phyloP scores from a whole-genome alignment of 352 stramenopile genomes.

The Phytophthora meadii region DNA sequence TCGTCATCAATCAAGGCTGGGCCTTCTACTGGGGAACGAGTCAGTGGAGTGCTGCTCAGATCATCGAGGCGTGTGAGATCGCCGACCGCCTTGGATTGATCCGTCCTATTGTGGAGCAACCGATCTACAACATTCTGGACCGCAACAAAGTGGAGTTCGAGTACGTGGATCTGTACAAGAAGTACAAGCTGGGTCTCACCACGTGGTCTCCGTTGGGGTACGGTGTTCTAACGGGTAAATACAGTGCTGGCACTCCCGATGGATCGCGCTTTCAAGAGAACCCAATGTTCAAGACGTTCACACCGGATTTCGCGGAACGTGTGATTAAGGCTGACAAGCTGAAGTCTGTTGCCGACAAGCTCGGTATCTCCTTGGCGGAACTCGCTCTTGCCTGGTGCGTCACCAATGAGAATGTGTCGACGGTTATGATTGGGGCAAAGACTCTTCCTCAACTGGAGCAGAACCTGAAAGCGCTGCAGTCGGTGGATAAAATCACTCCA shows the following conservation, averaged over 20 bases:
- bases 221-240: slow-evolving; percentile 75
- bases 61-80: slow-evolving; percentile 51
- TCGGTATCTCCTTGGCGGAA: slow-evolving; percentile 47
- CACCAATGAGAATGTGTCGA: slow-evolving; percentile 59
- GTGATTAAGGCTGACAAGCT: slow-evolving; percentile 40
- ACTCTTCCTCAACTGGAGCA: slow-evolving; percentile 53
- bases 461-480: slow-evolving; percentile 56
- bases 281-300: slow-evolving; percentile 1
- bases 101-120: slow-evolving; percentile 49
- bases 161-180: slow-evolving; percentile 46
- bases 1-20: slow-evolving; percentile 45
- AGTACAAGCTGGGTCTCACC: slow-evolving; percentile 67
- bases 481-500: slow-evolving; percentile 52
- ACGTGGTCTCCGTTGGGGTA: slow-evolving; percentile 67
- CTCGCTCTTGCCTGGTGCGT: slow-evolving; percentile 67
- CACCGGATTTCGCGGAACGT: slow-evolving; percentile 15
- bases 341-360: slow-evolving; percentile 42
- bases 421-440: slow-evolving; percentile 61
- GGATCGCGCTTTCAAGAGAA: no score
- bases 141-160: slow-evolving; percentile 33
- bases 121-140: slow-evolving; percentile 60
- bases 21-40: slow-evolving; percentile 59
- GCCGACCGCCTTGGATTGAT: slow-evolving; percentile 42
- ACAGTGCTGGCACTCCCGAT: slow-evolving; percentile 31
- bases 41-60: slow-evolving; percentile 50